Evolutionary conservation across 345 rosid species (phyloP), one percentile per base, ranked within the genome.

Genomic region (Luvunga scandens): DNA sequence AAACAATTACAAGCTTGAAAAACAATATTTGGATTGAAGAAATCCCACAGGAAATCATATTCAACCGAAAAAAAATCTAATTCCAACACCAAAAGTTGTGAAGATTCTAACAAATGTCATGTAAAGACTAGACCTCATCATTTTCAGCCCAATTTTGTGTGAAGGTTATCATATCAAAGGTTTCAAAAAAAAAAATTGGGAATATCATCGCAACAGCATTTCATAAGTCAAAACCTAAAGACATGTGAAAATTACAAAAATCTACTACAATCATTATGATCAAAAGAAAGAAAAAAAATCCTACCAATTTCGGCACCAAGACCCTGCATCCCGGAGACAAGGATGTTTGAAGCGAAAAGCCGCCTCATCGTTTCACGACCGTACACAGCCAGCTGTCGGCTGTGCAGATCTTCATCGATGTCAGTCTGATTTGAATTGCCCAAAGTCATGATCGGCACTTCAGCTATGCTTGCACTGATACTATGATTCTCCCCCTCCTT

Each of bases 331-430:
- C 99, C 99, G 0, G 99, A 94, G 71, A 97, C 83, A 50, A 97
- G 97, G 56, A 97, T 87, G 65, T 88, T 89, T 0, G 99, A 97
- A 5, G 97, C 99, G 66, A 97, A 97, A 80, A 97, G 97, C 63
- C 97, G 90, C 38, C 92, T 88, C 98, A 97, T 97, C 4, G 99
- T 94, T 86, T 97, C 99, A 2, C 99, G 97, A 39, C 99, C 99
- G 45, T 96, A 96, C 36, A 96, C 99, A 1, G 99, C 99, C 24
- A 97, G 99, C 93, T 97, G 99, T 55, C 99, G 82, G 81, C 99
- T 97, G 85, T 97, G 98, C 50, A 97, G 92, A 89, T 97, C 99
- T 81, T 94, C 99, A 78, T 97, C 98, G 76, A 97, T 97, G 67
- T 91, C 98, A n/a, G 83, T 77, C 63, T 83, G 93, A 61, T 88